These are phyloP conservation scores for Lycium barbarum DNA, from an alignment of 257 asterid species.

Conservation along the genomic window DNA sequence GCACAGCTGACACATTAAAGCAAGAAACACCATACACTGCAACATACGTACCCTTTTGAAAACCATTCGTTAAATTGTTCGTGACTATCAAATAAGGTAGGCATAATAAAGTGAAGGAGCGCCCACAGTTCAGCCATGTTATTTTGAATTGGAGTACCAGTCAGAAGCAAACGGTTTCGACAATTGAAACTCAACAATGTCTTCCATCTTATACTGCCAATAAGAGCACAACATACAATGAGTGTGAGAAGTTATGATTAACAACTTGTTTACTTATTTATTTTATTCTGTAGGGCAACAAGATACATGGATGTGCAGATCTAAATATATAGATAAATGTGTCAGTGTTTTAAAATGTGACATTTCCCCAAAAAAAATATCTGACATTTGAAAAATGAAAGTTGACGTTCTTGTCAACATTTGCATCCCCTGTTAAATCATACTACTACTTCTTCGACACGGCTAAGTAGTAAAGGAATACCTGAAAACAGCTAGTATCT, in stretches of 20 bases:
- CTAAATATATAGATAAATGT: background rate
- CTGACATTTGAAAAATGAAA: slow-evolving; percentile 12
- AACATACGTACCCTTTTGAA: slow-evolving; percentile 83
- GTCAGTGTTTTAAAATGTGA: background rate
- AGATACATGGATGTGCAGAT: slow-evolving; percentile 20
- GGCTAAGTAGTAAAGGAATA: background rate
- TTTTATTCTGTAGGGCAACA: background rate
- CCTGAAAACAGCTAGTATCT: slow-evolving; percentile 1
- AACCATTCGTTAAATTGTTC: slow-evolving; percentile 99
- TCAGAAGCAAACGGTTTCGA: slow-evolving; percentile 95
- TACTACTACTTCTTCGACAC: background rate
- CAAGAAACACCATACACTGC: slow-evolving; percentile 1
- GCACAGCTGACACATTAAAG: slow-evolving; percentile 26
- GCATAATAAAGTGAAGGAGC: slow-evolving; percentile 97
- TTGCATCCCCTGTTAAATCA: slow-evolving; percentile 12
- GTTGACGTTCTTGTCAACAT: slow-evolving; percentile 24
- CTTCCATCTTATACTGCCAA: slow-evolving; percentile 97
- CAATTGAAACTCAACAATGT: slow-evolving; percentile 96
- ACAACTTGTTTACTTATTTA: background rate
- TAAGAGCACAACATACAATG: slow-evolving; percentile 42
- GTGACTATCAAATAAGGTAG: slow-evolving; percentile 95
- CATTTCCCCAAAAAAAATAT: too few species aligned
- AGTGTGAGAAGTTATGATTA: slow-evolving; percentile 19
- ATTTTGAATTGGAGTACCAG: slow-evolving; percentile 98
- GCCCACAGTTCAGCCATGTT: slow-evolving; percentile 99